A percentile compares a stretch with the other conserved stretches of the same genome.
phyloP scores from a whole-genome alignment of 176 grass and related monocot species.

The Zoysia pacifica region DNA sequence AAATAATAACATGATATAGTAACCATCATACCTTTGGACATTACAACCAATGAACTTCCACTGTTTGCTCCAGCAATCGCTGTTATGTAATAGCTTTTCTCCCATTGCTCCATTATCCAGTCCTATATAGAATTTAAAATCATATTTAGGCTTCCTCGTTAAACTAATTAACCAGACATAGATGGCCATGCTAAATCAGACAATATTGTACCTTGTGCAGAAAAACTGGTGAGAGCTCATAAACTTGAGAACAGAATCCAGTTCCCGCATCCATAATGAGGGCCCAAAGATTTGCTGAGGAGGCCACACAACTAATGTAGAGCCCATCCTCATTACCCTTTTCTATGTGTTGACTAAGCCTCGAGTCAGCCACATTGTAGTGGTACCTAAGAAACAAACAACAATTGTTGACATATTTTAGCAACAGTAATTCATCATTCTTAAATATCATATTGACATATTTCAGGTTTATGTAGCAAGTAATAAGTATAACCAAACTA shows the following conservation, averaged over 20 bases:
- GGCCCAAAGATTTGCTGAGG: slow-evolving; percentile 88
- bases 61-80: slow-evolving; percentile 82
- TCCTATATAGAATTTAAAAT: slow-evolving; percentile 53
- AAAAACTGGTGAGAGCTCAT: slow-evolving; percentile 84
- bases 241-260: slow-evolving; percentile 80
- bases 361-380: slow-evolving; percentile 91
- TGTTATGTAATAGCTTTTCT: slow-evolving; percentile 91
- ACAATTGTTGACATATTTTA: slow-evolving; percentile 23
- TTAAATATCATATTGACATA: slow-evolving; percentile 5
- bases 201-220: slow-evolving; percentile 79
- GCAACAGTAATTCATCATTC: slow-evolving; percentile 30
- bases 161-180: slow-evolving; percentile 22
- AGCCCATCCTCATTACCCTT: slow-evolving; percentile 93
- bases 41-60: slow-evolving; percentile 94
- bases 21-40: slow-evolving; percentile 75
- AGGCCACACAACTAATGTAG: slow-evolving; percentile 82
- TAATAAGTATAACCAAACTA: slow-evolving; percentile 16
- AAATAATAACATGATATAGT: background rate
- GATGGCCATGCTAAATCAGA: slow-evolving; percentile 27
- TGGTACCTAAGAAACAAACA: slow-evolving; percentile 75
- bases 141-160: slow-evolving; percentile 11
- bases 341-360: slow-evolving; percentile 88
- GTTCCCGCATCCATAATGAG: slow-evolving; percentile 99
- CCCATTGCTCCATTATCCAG: slow-evolving; percentile 99
- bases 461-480: slow-evolving; percentile 7